Evolutionary conservation across 2,329 filamentous ascomycete genomes (phyloP).

Genomic region (Ciborinia camelliae): DNA sequence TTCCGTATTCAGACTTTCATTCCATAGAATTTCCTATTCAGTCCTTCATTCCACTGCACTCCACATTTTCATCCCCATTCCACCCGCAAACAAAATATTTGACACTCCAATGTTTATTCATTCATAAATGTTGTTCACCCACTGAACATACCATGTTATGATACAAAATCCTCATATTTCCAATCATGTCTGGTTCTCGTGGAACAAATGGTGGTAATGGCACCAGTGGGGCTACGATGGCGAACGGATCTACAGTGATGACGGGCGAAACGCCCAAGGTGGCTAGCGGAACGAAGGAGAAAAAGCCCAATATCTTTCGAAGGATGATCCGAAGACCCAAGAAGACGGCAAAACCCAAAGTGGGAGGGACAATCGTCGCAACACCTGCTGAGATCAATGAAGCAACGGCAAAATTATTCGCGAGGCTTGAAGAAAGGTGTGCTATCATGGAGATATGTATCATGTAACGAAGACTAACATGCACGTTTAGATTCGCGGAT

Average conservation of each 20-base stretch:
- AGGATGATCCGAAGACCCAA: conserved; percentile 9
- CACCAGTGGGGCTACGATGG: not conserved
- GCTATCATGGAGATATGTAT: not conserved
- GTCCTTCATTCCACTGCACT: conserved; percentile 13
- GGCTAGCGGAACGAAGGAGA: not conserved
- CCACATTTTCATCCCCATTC: conserved; percentile 12
- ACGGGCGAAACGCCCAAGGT: not conserved
- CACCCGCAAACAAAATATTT: conserved; percentile 10
- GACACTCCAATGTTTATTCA: not conserved
- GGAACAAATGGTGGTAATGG: not conserved
- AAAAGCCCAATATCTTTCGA: conserved; percentile 12
- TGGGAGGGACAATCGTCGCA: not conserved
- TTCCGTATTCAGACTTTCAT: not conserved
- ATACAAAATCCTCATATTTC: not conserved
- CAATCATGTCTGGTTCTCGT: conserved; percentile 9
- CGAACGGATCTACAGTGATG: not conserved
- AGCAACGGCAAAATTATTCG: conserved; percentile 8
- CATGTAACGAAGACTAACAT: not conserved
- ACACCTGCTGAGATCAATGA: conserved; percentile 11
- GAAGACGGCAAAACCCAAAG: not conserved
- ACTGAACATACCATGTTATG: not conserved
- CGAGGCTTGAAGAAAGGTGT: conserved; percentile 7
- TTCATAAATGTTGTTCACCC: not conserved
- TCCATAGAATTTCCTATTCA: conserved; percentile 1
- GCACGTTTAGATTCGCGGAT: not conserved